Percentiles rank a stretch among this genome's conserved stretches.
Conservation (phyloP, 108 stramenopile genomes). For the Heterococcus sp. region DNA sequence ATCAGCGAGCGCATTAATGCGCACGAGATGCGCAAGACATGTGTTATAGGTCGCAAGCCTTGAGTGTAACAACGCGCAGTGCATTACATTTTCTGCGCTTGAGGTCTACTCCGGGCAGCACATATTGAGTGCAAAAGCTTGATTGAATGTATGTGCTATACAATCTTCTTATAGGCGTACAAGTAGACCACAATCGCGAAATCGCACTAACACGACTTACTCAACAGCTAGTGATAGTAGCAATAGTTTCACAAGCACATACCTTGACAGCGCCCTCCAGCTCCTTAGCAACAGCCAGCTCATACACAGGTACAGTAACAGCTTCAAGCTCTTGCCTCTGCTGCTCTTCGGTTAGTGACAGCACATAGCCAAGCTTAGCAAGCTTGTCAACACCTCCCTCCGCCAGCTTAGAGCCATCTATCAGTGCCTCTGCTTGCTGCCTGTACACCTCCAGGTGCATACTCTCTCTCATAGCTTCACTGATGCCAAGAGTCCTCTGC, state of each 20-base stretch:
- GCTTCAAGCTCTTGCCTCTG: slow-evolving; percentile 5
- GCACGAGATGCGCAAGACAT: too few relatives aligned
- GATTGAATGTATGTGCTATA: too few relatives aligned
- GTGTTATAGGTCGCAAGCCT: too few relatives aligned
- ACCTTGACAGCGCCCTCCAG: background rate
- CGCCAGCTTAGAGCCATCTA: slow-evolving; percentile 1
- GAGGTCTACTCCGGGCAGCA: too few relatives aligned
- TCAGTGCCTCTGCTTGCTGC: background rate
- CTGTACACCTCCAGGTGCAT: slow-evolving; percentile 30
- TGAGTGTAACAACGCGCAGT: too few relatives aligned
- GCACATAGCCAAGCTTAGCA: slow-evolving; percentile 10
- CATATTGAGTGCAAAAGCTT: too few relatives aligned
- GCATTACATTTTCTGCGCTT: too few relatives aligned
- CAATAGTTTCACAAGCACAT: too few relatives aligned
- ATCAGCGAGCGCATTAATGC: too few relatives aligned
- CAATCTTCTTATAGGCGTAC: too few relatives aligned
- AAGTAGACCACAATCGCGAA: background rate
- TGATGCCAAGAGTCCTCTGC: slow-evolving; percentile 13
- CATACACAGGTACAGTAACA: slow-evolving; percentile 18
- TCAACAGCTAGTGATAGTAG: too few relatives aligned
- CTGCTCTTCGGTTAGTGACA: slow-evolving; percentile 6
- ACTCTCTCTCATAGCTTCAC: background rate
- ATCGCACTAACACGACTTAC: background rate
- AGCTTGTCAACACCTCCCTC: background rate
- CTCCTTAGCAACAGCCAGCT: slow-evolving; percentile 5